Percentiles rank a stretch among this genome's conserved stretches.
phyloP scores from a whole-genome alignment of 495 filamentous ascomycete species.

The Podospora comata region DNA sequence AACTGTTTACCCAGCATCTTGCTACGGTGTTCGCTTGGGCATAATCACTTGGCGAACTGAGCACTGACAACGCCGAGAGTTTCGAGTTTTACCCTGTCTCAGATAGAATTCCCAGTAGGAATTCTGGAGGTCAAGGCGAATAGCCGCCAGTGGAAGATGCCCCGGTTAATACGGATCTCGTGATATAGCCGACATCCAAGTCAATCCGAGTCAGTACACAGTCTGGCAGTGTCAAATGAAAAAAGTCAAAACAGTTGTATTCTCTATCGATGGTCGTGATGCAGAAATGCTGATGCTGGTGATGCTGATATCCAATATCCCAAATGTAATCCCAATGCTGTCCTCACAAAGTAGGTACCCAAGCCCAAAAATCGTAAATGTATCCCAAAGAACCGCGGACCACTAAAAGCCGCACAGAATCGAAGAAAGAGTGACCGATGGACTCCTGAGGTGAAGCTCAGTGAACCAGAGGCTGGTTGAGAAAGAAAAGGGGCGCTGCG shows the following conservation, averaged over 20 bases:
- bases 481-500: background rate
- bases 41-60: background rate
- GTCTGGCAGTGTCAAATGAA: background rate
- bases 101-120: background rate
- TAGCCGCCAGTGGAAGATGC: slow-evolving; percentile 3
- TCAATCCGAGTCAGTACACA: background rate
- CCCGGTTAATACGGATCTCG: background rate
- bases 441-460: background rate
- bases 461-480: background rate
- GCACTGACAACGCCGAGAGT: background rate
- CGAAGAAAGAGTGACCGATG: background rate
- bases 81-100: background rate
- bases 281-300: background rate
- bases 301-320: background rate
- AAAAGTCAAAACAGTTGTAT: background rate
- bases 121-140: background rate
- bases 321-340: background rate
- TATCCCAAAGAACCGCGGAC: background rate
- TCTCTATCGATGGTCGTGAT: background rate
- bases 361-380: background rate
- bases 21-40: slow-evolving; percentile 12
- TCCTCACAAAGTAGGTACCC: background rate
- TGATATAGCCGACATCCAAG: background rate
- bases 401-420: background rate
- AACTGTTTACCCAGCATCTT: background rate